Percentiles rank a stretch among this genome's conserved stretches.
Conservation (phyloP, 2,329 filamentous ascomycete genomes). For the Hypoxylon sp. region DNA sequence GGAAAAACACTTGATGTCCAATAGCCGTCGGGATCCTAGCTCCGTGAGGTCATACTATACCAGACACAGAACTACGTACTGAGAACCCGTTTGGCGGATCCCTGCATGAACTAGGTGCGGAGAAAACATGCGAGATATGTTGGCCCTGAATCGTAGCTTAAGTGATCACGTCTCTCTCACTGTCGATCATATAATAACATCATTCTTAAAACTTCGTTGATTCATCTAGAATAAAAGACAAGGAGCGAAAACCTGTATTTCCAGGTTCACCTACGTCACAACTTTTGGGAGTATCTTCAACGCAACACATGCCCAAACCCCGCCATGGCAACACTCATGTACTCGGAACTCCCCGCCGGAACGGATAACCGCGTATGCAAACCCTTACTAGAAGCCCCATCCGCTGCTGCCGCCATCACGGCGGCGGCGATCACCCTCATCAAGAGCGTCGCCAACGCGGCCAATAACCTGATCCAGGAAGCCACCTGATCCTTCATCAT, state of each 20-base stretch:
- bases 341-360: constrained; percentile 16
- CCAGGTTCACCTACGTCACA: constrained; percentile 20
- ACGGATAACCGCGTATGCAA: constrained; percentile 13
- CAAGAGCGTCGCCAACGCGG: constrained; percentile 47
- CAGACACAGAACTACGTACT: constrained; percentile 16
- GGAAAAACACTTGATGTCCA: constrained; percentile 39
- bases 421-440: constrained; percentile 44
- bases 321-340: constrained; percentile 6
- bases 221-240: constrained; percentile 16
- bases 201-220: constrained; percentile 23
- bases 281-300: constrained; percentile 42
- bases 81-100: constrained; percentile 18
- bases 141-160: constrained; percentile 22
- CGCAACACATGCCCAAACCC: constrained; percentile 20
- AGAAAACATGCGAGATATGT: constrained; percentile 12
- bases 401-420: constrained; percentile 44
- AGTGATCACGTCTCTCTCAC: constrained; percentile 6
- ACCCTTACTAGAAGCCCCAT: constrained; percentile 44
- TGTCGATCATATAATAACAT: not conserved
- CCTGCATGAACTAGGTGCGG: constrained; percentile 29
- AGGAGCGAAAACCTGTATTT: constrained; percentile 12
- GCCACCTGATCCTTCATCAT: constrained; percentile 45
- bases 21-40: constrained; percentile 41
- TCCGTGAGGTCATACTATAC: constrained; percentile 41
- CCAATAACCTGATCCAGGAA: constrained; percentile 46